Percentiles rank a stretch among this genome's conserved stretches.
These are phyloP conservation scores for Talaromyces sp. DNA, from an alignment of 2,329 filamentous ascomycete genomes.

Conservation along the genomic window DNA sequence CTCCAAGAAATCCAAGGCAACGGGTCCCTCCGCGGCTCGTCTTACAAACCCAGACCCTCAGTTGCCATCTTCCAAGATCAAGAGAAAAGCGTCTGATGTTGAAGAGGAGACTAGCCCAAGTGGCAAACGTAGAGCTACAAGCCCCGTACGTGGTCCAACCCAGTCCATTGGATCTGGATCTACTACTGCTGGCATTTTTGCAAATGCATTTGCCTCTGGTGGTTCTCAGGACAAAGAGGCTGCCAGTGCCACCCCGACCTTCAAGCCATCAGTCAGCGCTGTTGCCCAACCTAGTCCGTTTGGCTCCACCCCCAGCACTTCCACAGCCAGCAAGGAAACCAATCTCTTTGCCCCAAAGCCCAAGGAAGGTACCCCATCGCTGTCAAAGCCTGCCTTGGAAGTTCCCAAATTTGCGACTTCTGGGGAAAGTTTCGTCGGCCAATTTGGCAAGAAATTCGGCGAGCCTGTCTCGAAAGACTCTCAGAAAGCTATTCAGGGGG, in stretches of 20 bases:
- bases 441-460: conserved; percentile 7
- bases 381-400: conserved; percentile 8
- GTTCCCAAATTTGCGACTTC: conserved; percentile 9
- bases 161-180: conserved; percentile 11
- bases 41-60: neutral
- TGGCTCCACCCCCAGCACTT: neutral
- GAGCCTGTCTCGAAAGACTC: conserved; percentile 7
- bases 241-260: conserved; percentile 1
- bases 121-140: conserved; percentile 15
- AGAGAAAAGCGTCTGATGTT: conserved; percentile 19
- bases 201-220: conserved; percentile 18
- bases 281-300: neutral
- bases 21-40: neutral
- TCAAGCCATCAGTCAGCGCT: neutral
- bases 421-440: conserved; percentile 6
- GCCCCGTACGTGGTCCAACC: neutral
- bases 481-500: neutral
- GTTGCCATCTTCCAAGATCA: conserved; percentile 1
- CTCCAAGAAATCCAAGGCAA: conserved; percentile 16
- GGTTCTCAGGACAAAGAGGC: conserved; percentile 1
- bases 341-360: neutral
- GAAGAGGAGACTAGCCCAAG: conserved; percentile 7
- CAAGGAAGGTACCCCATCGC: neutral
- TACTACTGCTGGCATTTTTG: conserved; percentile 25
- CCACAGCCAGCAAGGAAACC: neutral